Evolutionary conservation across 108 stramenopile genomes (phyloP).

Genomic region (Cyclotella choctawhatcheeana): DNA sequence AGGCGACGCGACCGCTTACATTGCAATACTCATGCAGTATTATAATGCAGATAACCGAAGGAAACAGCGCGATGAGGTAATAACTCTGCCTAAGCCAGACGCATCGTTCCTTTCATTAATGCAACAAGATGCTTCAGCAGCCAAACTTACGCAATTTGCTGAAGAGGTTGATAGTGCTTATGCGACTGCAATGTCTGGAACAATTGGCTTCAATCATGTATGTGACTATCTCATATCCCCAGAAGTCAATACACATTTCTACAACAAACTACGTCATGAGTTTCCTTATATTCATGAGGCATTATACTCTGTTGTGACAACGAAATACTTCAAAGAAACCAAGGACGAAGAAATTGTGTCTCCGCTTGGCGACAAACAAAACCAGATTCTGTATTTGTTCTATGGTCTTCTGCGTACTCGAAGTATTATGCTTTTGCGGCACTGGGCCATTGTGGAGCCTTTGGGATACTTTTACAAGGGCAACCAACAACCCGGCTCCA

Average conservation of each 20-base stretch:
- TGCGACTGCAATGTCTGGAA: neutral
- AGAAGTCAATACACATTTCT: neutral
- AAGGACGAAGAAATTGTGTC: neutral
- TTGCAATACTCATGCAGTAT: neutral
- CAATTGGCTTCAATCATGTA: neutral
- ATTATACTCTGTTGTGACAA: neutral
- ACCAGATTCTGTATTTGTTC: neutral
- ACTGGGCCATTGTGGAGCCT: neutral
- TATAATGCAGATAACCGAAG: neutral
- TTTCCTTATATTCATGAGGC: neutral
- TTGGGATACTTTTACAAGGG: conserved; percentile 8
- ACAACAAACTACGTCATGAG: neutral
- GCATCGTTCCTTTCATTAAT: too few species aligned
- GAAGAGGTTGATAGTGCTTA: neutral
- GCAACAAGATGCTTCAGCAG: neutral
- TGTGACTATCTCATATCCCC: neutral
- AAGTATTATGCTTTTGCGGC: neutral
- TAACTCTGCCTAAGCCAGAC: too few species aligned
- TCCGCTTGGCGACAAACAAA: neutral
- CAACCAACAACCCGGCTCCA: neutral
- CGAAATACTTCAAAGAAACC: neutral
- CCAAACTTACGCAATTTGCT: neutral
- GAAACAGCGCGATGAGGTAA: neutral
- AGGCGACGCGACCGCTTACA: neutral
- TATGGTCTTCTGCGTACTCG: neutral